phyloP scores from a whole-genome alignment of 169 alveolate species.

The Cryptosporidium ryanae region DNA sequence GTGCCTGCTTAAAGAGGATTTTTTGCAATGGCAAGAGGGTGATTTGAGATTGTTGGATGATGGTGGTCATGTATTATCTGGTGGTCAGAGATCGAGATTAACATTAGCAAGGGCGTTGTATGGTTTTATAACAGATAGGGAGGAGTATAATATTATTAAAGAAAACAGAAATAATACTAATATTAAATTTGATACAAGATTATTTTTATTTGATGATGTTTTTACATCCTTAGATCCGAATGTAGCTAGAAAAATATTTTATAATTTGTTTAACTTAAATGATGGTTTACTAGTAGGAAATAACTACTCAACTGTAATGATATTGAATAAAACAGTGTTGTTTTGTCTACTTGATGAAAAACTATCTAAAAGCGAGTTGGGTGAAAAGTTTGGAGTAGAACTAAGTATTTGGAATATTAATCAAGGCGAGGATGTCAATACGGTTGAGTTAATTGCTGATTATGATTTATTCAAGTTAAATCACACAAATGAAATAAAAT shows the following conservation, averaged over 20 bases:
- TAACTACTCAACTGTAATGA: conserved; percentile 17
- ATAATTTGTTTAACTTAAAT: conserved; percentile 20
- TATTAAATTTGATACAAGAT: conserved; percentile 26
- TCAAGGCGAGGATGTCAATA: neutral
- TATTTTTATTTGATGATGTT: conserved; percentile 50
- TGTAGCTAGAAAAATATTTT: conserved; percentile 57
- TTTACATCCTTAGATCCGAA: conserved; percentile 61
- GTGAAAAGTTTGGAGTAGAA: conserved; percentile 46
- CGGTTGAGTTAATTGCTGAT: neutral
- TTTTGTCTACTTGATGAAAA: conserved; percentile 33
- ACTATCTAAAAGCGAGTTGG: conserved; percentile 7
- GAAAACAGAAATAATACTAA: neutral
- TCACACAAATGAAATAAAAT: too few relatives aligned
- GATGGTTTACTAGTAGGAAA: conserved; percentile 41
- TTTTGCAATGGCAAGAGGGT: conserved; percentile 81
- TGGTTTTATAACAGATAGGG: conserved; percentile 35
- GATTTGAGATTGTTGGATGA: conserved; percentile 84
- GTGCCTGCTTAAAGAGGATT: conserved; percentile 80
- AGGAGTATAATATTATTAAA: conserved; percentile 4
- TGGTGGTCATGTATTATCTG: conserved; percentile 84
- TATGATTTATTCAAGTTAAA: neutral
- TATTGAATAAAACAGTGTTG: conserved; percentile 8
- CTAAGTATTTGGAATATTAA: conserved; percentile 48
- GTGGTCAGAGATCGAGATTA: conserved; percentile 94
- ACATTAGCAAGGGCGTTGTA: conserved; percentile 92